Evolutionary conservation across 202 grass and related monocot species (phyloP), one percentile per base, ranked within the genome.

Genomic region (Elaeis oleifera): DNA sequence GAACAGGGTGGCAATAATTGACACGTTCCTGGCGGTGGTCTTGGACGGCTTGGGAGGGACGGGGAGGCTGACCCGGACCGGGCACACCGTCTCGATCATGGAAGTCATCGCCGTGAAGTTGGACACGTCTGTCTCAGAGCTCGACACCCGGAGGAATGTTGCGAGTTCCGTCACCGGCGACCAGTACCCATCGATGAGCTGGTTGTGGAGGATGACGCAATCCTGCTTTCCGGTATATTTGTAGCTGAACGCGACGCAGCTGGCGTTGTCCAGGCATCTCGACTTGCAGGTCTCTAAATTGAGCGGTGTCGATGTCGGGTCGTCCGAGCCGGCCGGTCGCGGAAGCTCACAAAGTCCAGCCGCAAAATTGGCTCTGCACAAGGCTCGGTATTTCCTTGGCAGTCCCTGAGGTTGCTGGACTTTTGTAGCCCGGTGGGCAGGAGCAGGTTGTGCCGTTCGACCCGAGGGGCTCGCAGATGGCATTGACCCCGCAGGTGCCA

Each of bases 351-450:
- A 78, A 83, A 96, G 72, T 96, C 90, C 78, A 96, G 20, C 48
- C 77, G 67, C 24, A 90, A 64, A 96, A 96, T 67, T 81, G 82
- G 81, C 70, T 72, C 65, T 44, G 73, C 51, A 18, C 1, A 20
- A 53, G 51, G 66, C 49, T 60, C 0, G 5, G 72, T 0, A 1
- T 13, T 71, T 83, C 60, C 21, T 4, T 2, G 49, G 70, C 90
- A 96, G 62, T 23, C 32, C 18, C 0, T 25, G 7, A 0, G 3
- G 0, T 15, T 39, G 1, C 20, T 3, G 52, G 11, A 0, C 18
- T 70, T 63, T 49, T 36, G 83, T 78, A 96, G 13, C 90, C 90
- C 32, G 90, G 90, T 68, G 90, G 87, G 74, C 90, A 96, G 29
- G 78, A 78, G 53, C 90, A 96, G 49, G 4, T 15, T 51, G 53